Evolutionary conservation across 2,329 filamentous ascomycete genomes (phyloP).

Genomic region (Pezicula neosporulosa): DNA sequence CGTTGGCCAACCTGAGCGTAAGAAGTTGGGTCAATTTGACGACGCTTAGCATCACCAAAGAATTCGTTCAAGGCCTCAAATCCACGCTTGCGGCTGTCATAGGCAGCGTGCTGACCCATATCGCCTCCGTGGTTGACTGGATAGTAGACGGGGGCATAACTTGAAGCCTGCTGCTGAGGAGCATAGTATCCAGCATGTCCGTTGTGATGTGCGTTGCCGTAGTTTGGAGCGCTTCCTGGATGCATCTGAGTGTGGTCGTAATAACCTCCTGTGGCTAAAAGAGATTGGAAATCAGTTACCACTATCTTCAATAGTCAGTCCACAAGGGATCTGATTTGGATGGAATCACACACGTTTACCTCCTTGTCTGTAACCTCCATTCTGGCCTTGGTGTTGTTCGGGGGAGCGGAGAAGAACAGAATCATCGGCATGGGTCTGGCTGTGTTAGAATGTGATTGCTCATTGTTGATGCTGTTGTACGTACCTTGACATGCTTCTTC

Average conservation of each 20-base stretch:
- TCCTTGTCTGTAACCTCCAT: constrained; percentile 49
- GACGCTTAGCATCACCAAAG: constrained; percentile 88
- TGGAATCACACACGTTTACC: constrained; percentile 26
- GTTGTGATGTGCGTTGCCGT: constrained; percentile 51
- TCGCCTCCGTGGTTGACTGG: constrained; percentile 64
- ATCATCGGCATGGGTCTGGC: constrained; percentile 86
- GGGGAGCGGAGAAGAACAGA: constrained; percentile 60
- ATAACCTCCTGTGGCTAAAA: constrained; percentile 38
- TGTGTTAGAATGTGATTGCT: constrained; percentile 18
- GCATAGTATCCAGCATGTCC: constrained; percentile 48
- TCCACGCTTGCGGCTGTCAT: constrained; percentile 78
- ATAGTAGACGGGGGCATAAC: constrained; percentile 78
- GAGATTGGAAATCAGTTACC: constrained; percentile 28
- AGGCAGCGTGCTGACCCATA: constrained; percentile 57
- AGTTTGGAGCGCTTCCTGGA: constrained; percentile 45
- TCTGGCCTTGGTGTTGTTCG: constrained; percentile 25
- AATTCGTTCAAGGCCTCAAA: constrained; percentile 90
- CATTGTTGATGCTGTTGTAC: constrained; percentile 7
- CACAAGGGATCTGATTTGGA: constrained; percentile 9
- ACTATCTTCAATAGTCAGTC: constrained; percentile 24
- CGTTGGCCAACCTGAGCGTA: constrained; percentile 90
- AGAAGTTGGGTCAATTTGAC: constrained; percentile 83
- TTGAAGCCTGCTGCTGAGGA: constrained; percentile 49
- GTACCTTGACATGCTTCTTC: constrained; percentile 95
- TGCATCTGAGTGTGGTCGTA: constrained; percentile 66